Percentiles rank a stretch among this genome's conserved stretches.
phyloP scores from a whole-genome alignment of 1,284 basidiomycete species.

The Malassezia arunalokei region DNA sequence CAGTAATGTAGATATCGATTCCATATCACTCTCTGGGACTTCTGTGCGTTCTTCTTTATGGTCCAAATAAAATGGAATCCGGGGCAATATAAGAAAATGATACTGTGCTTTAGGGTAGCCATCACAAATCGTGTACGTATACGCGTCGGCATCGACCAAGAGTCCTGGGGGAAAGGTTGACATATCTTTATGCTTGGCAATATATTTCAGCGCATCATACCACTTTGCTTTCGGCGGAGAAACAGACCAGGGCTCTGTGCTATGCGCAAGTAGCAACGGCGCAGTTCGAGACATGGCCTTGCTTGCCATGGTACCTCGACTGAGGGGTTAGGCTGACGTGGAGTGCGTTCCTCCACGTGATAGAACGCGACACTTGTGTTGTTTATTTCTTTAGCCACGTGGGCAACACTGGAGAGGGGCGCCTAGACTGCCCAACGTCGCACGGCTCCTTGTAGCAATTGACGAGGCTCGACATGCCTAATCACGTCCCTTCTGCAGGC shows the following conservation, averaged over 20 bases:
- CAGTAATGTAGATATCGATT: constrained; percentile 21
- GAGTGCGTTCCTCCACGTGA: too few species aligned
- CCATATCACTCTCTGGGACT: constrained; percentile 9
- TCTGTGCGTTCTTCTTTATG: not conserved
- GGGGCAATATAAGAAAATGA: constrained; percentile 3
- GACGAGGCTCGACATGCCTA: too few species aligned
- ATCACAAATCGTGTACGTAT: constrained; percentile 67
- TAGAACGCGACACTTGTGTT: too few species aligned
- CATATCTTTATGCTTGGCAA: not conserved
- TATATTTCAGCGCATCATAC: not conserved
- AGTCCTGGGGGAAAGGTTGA: constrained; percentile 50
- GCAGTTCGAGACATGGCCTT: not conserved
- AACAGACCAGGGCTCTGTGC: constrained; percentile 9
- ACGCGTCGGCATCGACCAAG: constrained; percentile 53
- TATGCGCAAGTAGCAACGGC: constrained; percentile 6
- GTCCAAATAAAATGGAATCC: not conserved
- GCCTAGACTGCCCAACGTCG: too few species aligned
- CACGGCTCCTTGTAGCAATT: too few species aligned
- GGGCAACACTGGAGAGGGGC: too few species aligned
- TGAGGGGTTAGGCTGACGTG: too few species aligned
- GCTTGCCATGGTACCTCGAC: too few species aligned
- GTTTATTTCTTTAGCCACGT: too few species aligned
- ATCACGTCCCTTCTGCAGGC: not conserved
- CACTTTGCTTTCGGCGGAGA: not conserved
- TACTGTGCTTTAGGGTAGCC: constrained; percentile 58